Percentiles rank a stretch among this genome's conserved stretches.
Evolutionary conservation across 169 alveolate species (phyloP).

Genomic region (Cryptosporidium meleagridis): DNA sequence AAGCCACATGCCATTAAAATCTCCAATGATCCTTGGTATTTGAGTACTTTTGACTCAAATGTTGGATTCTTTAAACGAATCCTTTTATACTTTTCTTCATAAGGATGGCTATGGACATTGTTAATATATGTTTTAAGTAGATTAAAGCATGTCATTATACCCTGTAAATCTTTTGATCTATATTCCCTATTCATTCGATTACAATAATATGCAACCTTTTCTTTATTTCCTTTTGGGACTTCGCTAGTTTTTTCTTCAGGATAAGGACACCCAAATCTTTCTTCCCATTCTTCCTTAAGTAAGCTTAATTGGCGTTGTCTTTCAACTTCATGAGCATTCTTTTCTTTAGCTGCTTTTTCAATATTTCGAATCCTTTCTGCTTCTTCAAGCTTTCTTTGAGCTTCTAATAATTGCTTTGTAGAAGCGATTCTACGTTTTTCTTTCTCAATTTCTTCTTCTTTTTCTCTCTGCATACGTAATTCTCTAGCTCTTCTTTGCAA

Average conservation of each 20-base stretch:
- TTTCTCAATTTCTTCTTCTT: slow-evolving; percentile 79
- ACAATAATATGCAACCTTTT: slow-evolving; percentile 80
- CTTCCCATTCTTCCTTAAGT: slow-evolving; percentile 78
- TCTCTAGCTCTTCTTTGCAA: slow-evolving; percentile 77
- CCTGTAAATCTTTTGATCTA: slow-evolving; percentile 73
- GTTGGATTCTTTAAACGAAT: slow-evolving; percentile 81
- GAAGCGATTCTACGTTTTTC: slow-evolving; percentile 77
- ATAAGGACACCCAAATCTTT: slow-evolving; percentile 78
- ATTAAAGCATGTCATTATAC: slow-evolving; percentile 74
- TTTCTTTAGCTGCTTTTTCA: slow-evolving; percentile 75
- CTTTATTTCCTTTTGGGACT: slow-evolving; percentile 51
- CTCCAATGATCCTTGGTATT: slow-evolving; percentile 78
- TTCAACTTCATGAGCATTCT: slow-evolving; percentile 79
- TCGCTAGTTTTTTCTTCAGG: slow-evolving; percentile 42
- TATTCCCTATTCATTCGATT: slow-evolving; percentile 75
- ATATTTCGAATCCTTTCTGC: slow-evolving; percentile 76
- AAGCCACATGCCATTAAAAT: slow-evolving; percentile 80
- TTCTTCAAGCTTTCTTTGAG: slow-evolving; percentile 78
- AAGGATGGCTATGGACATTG: slow-evolving; percentile 78
- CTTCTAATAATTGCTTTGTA: slow-evolving; percentile 79
- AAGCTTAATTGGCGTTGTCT: slow-evolving; percentile 79
- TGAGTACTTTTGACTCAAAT: slow-evolving; percentile 79
- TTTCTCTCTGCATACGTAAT: slow-evolving; percentile 76
- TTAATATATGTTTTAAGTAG: slow-evolving; percentile 76
- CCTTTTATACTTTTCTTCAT: slow-evolving; percentile 77